A percentile compares a stretch with the other conserved stretches of the same genome.
Evolutionary conservation across 1,284 basidiomycete genomes (phyloP).

Genomic region (Pterula multifida): DNA sequence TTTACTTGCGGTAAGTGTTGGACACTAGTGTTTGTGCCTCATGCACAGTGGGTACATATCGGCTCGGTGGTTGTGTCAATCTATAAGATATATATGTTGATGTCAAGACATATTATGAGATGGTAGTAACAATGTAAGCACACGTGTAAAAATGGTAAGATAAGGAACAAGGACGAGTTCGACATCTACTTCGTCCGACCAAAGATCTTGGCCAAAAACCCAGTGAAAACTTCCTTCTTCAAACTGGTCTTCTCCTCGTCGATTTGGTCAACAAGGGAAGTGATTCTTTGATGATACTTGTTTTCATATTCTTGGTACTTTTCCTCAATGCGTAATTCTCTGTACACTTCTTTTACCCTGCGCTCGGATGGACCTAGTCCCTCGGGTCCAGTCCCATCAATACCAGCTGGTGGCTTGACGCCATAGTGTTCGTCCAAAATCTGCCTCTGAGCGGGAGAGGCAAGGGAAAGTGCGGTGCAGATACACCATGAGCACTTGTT

Average conservation of each 20-base stretch:
- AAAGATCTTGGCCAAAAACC: conserved; percentile 72
- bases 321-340: conserved; percentile 47
- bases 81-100: too few species aligned
- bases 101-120: too few species aligned
- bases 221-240: conserved; percentile 56
- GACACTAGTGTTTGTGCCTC: too few species aligned
- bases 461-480: conserved; percentile 58
- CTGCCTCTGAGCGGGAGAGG: conserved; percentile 31
- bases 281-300: conserved; percentile 46
- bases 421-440: conserved; percentile 63
- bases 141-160: not conserved
- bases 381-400: conserved; percentile 21
- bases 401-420: conserved; percentile 27
- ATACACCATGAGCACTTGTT: conserved; percentile 89
- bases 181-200: conserved; percentile 46
- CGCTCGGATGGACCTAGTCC: conserved; percentile 27
- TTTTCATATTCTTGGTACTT: conserved; percentile 62
- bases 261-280: conserved; percentile 42
- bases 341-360: conserved; percentile 58
- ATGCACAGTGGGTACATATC: too few species aligned
- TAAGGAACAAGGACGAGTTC: not conserved
- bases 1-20: too few species aligned
- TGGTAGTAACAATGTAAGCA: too few species aligned
- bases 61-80: too few species aligned
- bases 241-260: conserved; percentile 41